A percentile compares a stretch with the other conserved stretches of the same genome.
phyloP scores from a whole-genome alignment of 305 asterid species.

The Solanum hybrid region DNA sequence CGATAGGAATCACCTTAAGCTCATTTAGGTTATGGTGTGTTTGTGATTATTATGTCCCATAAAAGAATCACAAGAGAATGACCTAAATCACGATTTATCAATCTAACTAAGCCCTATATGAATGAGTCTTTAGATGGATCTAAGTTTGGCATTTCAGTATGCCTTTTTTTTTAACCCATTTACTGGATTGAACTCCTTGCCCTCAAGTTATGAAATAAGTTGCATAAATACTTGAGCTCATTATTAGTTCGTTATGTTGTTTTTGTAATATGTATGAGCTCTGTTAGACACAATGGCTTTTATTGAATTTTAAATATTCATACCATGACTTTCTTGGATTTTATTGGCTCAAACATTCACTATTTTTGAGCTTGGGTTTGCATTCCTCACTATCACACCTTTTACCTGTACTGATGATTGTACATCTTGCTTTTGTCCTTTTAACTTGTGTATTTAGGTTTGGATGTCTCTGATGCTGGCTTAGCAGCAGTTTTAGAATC shows the following conservation, averaged over 20 bases:
- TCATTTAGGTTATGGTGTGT: not conserved
- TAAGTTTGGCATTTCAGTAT: not conserved
- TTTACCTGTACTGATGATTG: not conserved
- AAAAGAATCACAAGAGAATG: not conserved
- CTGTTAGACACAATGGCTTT: not conserved
- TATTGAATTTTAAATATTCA: not conserved
- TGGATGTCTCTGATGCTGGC: slow-evolving; percentile 77
- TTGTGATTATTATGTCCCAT: not conserved
- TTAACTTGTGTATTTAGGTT: slow-evolving; percentile 36
- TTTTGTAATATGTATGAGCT: not conserved
- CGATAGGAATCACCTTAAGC: not conserved
- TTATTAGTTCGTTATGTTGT: not conserved
- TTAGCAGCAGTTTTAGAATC: slow-evolving; percentile 87
- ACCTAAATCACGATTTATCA: not conserved
- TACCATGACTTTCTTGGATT: not conserved
- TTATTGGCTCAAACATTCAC: not conserved
- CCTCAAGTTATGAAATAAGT: not conserved
- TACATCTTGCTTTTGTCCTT: not conserved
- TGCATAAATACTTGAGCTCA: not conserved
- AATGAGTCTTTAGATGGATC: not conserved
- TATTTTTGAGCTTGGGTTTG: not conserved
- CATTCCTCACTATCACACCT: not conserved
- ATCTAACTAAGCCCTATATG: not conserved
- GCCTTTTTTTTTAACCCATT: not conserved
- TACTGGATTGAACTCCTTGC: not conserved